phyloP scores from a whole-genome alignment of 2,329 filamentous ascomycete genomes.

The Beauveria varroae region DNA sequence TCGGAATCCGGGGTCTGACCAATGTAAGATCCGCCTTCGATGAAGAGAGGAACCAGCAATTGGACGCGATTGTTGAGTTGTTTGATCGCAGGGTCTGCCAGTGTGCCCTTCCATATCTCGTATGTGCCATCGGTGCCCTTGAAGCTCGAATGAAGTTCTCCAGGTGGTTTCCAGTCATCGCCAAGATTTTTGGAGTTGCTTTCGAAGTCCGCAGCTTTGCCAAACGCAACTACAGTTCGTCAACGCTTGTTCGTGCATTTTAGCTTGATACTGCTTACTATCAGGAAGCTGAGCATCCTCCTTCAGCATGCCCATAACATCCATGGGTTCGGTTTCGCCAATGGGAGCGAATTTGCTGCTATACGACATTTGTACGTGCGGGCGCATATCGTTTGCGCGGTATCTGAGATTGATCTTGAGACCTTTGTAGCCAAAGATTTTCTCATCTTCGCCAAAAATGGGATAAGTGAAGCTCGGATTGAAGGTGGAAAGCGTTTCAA shows the following conservation, averaged over 20 bases:
- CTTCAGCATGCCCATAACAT: slow-evolving; percentile 58
- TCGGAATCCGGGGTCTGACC: slow-evolving; percentile 36
- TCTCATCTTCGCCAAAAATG: slow-evolving; percentile 89
- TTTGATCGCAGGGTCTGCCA: slow-evolving; percentile 62
- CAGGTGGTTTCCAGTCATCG: slow-evolving; percentile 61
- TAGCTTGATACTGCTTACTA: slow-evolving; percentile 35
- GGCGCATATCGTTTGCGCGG: slow-evolving; percentile 65
- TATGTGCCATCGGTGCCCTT: slow-evolving; percentile 55
- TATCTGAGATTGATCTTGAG: slow-evolving; percentile 67
- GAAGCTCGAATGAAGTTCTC: slow-evolving; percentile 60
- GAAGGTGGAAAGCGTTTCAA: slow-evolving; percentile 60
- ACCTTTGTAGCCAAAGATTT: slow-evolving; percentile 82
- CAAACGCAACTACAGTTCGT: slow-evolving; percentile 53
- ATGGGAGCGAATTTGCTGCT: slow-evolving; percentile 62
- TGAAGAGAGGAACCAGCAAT: slow-evolving; percentile 76
- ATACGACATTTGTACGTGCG: slow-evolving; percentile 64
- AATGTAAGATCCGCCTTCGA: slow-evolving; percentile 83
- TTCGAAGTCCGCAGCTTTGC: slow-evolving; percentile 55
- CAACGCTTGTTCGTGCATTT: background rate
- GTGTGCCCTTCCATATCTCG: slow-evolving; percentile 76
- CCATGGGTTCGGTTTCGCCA: slow-evolving; percentile 60
- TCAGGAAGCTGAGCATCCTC: slow-evolving; percentile 60
- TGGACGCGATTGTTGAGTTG: slow-evolving; percentile 74
- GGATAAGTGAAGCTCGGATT: slow-evolving; percentile 83
- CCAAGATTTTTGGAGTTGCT: slow-evolving; percentile 40